Evolutionary conservation across 2,329 filamentous ascomycete genomes (phyloP), one percentile per base, ranked within the genome.

Genomic region (Dothistroma septosporum): DNA sequence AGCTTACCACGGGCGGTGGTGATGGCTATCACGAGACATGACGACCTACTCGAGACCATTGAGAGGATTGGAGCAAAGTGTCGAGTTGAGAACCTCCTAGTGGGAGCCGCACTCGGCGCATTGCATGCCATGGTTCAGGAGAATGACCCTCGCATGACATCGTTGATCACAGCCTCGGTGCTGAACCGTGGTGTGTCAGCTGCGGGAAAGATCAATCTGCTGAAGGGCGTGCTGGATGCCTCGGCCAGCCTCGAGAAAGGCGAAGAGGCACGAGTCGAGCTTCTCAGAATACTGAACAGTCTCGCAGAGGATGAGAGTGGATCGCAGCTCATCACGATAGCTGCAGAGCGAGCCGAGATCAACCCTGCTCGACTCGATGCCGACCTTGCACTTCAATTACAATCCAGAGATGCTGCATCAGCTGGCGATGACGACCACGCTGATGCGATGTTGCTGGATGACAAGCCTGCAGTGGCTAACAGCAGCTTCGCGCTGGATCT

Each of bases 1-100:
- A 84, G 85, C 63, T 81, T 96, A 60, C 88, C 90, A 0, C 83
- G 82, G 69, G 84, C 85, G 62, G 86, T 93, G 4, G 83, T 87
- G 32, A 91, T 86, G 72, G 84, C 85, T 10, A 75, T 94, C 5
- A 77, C 91, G 62, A 87, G 85, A 63, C 76, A 89, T 21, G 79
- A 83, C 0, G 79, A 85, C 52, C 77, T 92, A 28, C 78, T 83
- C n/a, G 76, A 76, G 44, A 80, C 84, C 12, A 77, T 93, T 1
- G 74, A 83, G 1, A 81, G 85, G 35, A 81, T 92, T 64, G 83
- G 85, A 7, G 79, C 81, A 65, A 83, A 87, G 68, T 87, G 87
- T 65, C 82, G 85, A 14, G 83, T 90, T 14, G 88, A 90, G 66
- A 89, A 87, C 70, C 78, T 93, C 41, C 84, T 87, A 37, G 86